Base-by-base conservation (phyloP, 495 filamentous ascomycete genomes). In the Terfezia boudieri region DNA sequence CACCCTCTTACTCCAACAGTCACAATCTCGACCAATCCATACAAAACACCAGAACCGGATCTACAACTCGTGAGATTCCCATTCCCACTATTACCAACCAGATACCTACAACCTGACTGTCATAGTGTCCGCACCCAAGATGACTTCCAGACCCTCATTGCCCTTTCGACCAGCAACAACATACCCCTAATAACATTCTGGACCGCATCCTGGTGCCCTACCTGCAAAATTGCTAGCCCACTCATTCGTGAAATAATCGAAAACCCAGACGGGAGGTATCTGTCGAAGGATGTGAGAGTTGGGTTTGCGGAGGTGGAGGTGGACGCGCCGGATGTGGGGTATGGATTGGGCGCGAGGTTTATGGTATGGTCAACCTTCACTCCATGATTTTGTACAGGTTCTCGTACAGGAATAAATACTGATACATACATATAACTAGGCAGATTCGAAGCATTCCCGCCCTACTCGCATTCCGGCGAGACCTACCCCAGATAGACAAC, bases 151-250 rank as follows among this genome's bases (percentile, higher is more conserved):
- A 77, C 71, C 38, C 73, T 81, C 56, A 72, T 74, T 17, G 70
- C 78, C 48, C 66, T 80, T 48, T 76, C 77, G 0, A 71, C 78
- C 2, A 71, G 74, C n/a, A 67, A 70, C 9, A 67, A 71, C 20
- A 71, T 67, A n/a, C 76, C 80, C 7, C 67, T 84, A 7, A 68
- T 84, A 36, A 84, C 81, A 1, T 67, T 84, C 12, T 85, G 81
- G 81, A 82, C 77, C 1, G 72, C 81, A 0, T 77, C 75, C 9
- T 83, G 73, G 66, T 83, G 79, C 63, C 62, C 71, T 8, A 75
- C 74, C 9, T 85, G 80, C 66, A 68, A 68, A 26, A 58, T 64
- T 14, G 71, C 82, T 17, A 67, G 67, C 4, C 77, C 79, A 7
- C 58, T 81, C 9, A 17, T 84, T 0, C 59, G 64, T 22, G 63